Evolutionary conservation across 1,284 basidiomycete genomes (phyloP), one percentile per base, ranked within the genome.

Genomic region (Sporisorium reilianum): DNA sequence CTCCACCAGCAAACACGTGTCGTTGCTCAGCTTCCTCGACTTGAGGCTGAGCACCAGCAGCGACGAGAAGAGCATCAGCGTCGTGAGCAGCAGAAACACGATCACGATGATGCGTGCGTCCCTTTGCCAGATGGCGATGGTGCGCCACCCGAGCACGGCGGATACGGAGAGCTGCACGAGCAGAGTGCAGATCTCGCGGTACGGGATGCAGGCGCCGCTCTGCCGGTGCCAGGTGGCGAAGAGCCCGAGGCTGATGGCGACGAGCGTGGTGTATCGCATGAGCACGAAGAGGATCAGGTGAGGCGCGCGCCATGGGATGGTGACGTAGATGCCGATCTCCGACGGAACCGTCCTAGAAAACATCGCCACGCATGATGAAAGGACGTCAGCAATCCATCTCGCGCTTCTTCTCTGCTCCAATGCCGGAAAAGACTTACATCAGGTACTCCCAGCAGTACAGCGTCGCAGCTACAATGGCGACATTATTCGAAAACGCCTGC

Each of bases 91-190:
- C 1, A 62, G 50, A 9, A 45, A 32, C 22, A 80, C 53, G 28
- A 74, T 61, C 30, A 75, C 58, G 26, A 75, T 48, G 46, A 81
- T 73, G 9, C 72, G 64, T 11, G 63, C 63, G 30, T 71, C 64
- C 26, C 66, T 65, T 18, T 76, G 66, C 80, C 80, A 81, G 22
- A 81, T 81, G 3, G 78, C 80, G 23, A 77, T 55, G 11, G 80
- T 77, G 26, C 80, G 69, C 80, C 80, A 80, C 0, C 65, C 72
- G 18, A 81, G 77, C 10, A 75, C 64, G 18, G 64, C 54, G 1
- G 72, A 59, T 16, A 79, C 70, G 6, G 71, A 55, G 5, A 79
- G 51, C 41, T 80, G 77, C 11, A 81, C 80, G 23, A 79, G 42
- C 0, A 72, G 59, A 0, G 72, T 77, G 18, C 67, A 59, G 8